Evolutionary conservation across 23 red algal genomes (phyloP).

Genomic region (Gracilariopsis chorda): DNA sequence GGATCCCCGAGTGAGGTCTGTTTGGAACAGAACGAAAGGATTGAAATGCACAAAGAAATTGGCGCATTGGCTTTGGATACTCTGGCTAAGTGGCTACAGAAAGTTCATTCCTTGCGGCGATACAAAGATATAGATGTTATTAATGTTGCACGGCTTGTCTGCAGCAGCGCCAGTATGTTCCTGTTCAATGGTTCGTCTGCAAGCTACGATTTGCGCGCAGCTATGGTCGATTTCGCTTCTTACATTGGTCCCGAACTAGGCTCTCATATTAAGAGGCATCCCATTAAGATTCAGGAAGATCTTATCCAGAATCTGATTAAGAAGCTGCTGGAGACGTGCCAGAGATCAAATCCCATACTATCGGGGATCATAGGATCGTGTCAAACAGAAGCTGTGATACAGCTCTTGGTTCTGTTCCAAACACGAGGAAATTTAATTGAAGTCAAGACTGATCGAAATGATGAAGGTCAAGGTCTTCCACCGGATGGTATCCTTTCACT

Average conservation of each 20-base stretch:
- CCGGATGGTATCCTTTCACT: background rate
- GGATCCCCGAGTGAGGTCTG: conserved; percentile 7
- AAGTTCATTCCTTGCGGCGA: background rate
- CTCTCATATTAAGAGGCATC: background rate
- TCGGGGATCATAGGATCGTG: conserved; percentile 7
- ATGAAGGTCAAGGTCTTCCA: conserved; percentile 6
- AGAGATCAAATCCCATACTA: conserved; percentile 50
- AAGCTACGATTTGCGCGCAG: conserved; percentile 47
- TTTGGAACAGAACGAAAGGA: conserved; percentile 34
- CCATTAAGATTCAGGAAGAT: background rate
- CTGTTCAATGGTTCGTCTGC: conserved; percentile 16
- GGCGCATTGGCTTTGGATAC: conserved; percentile 46
- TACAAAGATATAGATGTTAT: conserved; percentile 34
- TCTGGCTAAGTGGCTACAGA: conserved; percentile 35
- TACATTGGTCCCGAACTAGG: conserved; percentile 31
- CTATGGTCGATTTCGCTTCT: conserved; percentile 65
- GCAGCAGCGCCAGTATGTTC: conserved; percentile 37
- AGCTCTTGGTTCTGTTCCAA: background rate
- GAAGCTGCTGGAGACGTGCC: conserved; percentile 14
- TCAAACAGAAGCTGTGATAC: background rate
- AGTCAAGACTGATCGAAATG: background rate
- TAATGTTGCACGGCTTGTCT: conserved; percentile 5
- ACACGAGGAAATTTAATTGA: background rate
- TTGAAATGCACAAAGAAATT: conserved; percentile 52
- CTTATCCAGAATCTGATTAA: background rate